Conservation (phyloP, 2,329 filamentous ascomycete species). For the Ceratocystis cacaofunesta region DNA sequence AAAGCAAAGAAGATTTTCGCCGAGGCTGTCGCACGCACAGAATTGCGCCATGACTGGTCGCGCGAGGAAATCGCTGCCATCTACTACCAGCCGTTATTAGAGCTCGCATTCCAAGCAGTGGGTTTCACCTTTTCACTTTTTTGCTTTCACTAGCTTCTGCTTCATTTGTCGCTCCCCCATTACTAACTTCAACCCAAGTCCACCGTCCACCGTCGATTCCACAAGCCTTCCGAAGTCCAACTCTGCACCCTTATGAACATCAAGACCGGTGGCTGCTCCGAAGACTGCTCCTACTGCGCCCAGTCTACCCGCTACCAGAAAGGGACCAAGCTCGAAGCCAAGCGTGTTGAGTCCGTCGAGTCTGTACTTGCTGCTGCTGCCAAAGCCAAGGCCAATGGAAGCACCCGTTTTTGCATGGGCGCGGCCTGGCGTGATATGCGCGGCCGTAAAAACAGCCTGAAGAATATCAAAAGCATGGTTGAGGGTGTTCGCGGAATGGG, state of each 20-base stretch:
- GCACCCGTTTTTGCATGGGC: slow-evolving; percentile 89
- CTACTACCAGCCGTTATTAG: slow-evolving; percentile 68
- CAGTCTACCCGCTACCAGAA: slow-evolving; percentile 69
- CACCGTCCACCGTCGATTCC: slow-evolving; percentile 68
- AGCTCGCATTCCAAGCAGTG: slow-evolving; percentile 61
- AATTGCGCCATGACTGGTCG: slow-evolving; percentile 61
- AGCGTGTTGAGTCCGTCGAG: slow-evolving; percentile 65
- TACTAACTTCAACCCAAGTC: slow-evolving; percentile 33
- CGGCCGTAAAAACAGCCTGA: slow-evolving; percentile 67
- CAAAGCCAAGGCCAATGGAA: slow-evolving; percentile 66
- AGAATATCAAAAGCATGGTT: slow-evolving; percentile 78
- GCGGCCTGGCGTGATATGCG: slow-evolving; percentile 92
- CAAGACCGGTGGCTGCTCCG: slow-evolving; percentile 82
- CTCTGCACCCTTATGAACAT: slow-evolving; percentile 95
- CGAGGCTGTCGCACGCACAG: slow-evolving; percentile 43
- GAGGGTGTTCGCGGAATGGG: slow-evolving; percentile 63
- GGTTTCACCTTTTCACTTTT: slow-evolving; percentile 21
- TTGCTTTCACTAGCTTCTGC: neutral
- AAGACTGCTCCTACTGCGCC: slow-evolving; percentile 87
- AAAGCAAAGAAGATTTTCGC: slow-evolving; percentile 24
- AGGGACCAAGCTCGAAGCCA: slow-evolving; percentile 64
- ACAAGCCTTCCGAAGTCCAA: slow-evolving; percentile 69
- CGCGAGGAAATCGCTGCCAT: slow-evolving; percentile 67
- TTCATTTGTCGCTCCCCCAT: neutral
- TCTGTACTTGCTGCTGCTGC: slow-evolving; percentile 65